Base-by-base conservation (phyloP, 768 basidiomycete species). In the Stropharia rugosoannulata region DNA sequence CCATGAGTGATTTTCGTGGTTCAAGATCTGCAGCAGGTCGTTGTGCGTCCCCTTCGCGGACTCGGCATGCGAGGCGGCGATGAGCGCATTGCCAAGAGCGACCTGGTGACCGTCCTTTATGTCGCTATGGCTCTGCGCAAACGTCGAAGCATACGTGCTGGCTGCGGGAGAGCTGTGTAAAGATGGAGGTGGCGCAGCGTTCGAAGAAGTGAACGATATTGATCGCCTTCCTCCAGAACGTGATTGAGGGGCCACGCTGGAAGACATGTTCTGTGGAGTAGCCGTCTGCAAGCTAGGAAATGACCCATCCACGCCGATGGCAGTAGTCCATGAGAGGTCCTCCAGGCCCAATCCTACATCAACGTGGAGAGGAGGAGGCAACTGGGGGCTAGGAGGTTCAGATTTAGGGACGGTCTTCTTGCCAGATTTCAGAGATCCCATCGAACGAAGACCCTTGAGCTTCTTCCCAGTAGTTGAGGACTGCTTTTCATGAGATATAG, bases 11-110 rank as follows among this genome's bases (percentile, higher is more conserved):
- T 89, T 85, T 62, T 92, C 90, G 60, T 93, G 92, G 64, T 95
- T 94, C 52, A 98, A 78, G 66, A 99, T 96, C 63, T 93, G 88
- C 57, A 98, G 68, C 13, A 99, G 81, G 72, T 99, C 97, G 54
- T 85, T 82, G 63, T 96, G 93, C 0, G 90, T 91, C 46, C 97
- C 95, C 60, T 87, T 88, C 22, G 93, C 83, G 4, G 93, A 94
- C 68, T 98, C 96, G 2, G 95, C 89, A 68, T 99, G 95, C 1
- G 94, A 95, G 0, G 96, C 96, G 19, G 93, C 92, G 41, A 95
- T 86, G 32, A 99, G 80, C 2, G 94, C 94, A 56, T 90, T 93
- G 36, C 88, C 93, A n/a, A 98, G 78, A 2, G 86, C 80, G 12
- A 82, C 86, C 60, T 91, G 89, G 64, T 82, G 82, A 55, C 77